Evolutionary conservation across 2,329 filamentous ascomycete species (phyloP).

Genomic region (Paecilomyces formosus): DNA sequence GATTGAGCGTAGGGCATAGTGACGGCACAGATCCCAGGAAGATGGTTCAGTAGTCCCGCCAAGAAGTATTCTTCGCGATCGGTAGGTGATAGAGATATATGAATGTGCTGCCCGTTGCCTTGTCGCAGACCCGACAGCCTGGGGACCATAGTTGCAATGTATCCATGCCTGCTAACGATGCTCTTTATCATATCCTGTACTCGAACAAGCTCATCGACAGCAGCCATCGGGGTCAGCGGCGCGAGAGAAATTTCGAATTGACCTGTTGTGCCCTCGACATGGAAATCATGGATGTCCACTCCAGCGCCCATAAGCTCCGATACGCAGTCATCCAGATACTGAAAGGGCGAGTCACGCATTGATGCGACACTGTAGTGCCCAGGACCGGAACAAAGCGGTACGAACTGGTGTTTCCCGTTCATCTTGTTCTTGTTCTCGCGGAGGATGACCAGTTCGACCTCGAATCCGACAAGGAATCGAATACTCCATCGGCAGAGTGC

Average conservation of each 20-base stretch:
- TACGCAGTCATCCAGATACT: background rate
- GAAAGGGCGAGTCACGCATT: background rate
- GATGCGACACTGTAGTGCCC: background rate
- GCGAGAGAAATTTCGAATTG: slow-evolving; percentile 4
- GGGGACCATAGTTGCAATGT: background rate
- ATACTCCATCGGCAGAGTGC: background rate
- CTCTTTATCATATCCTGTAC: background rate
- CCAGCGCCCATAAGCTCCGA: background rate
- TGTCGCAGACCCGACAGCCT: background rate
- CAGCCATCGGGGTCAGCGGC: background rate
- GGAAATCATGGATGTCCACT: background rate
- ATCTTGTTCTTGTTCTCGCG: background rate
- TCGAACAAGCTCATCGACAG: background rate
- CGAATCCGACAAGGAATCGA: background rate
- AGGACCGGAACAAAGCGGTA: background rate
- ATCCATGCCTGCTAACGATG: background rate
- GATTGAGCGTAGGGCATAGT: slow-evolving; percentile 58
- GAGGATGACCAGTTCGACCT: background rate
- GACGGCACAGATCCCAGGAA: slow-evolving; percentile 62
- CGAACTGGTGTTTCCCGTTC: background rate
- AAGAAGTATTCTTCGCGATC: slow-evolving; percentile 57
- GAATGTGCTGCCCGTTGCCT: slow-evolving; percentile 39
- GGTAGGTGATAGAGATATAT: slow-evolving; percentile 41
- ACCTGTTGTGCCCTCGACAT: background rate
- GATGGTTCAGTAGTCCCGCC: slow-evolving; percentile 60